Conservation (phyloP, 1,284 basidiomycete genomes). For the Cryptococcus floricola region DNA sequence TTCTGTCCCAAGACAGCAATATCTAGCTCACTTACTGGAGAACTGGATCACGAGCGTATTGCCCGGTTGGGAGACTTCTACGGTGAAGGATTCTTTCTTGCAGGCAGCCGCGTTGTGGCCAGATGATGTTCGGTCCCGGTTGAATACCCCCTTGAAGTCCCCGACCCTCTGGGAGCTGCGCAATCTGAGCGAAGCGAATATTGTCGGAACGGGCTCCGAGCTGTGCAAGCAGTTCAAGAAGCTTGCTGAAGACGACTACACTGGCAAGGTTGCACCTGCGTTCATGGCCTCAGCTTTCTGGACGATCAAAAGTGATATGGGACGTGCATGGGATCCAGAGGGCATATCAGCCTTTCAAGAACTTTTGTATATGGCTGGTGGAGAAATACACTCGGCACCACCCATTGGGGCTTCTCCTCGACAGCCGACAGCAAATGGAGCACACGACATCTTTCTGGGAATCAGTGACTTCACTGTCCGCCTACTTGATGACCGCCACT, state of each 20-base stretch:
- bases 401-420: background rate
- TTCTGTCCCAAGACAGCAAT: too few relatives aligned
- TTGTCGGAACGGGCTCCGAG: slow-evolving; percentile 6
- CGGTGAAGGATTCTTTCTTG: slow-evolving; percentile 17
- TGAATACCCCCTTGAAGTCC: background rate
- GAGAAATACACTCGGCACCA: slow-evolving; percentile 48
- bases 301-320: slow-evolving; percentile 72
- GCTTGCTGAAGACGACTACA: slow-evolving; percentile 3
- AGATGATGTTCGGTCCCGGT: slow-evolving; percentile 1
- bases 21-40: slow-evolving; percentile 4
- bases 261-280: background rate
- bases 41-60: slow-evolving; percentile 15
- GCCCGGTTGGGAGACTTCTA: slow-evolving; percentile 14
- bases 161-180: slow-evolving; percentile 8
- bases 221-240: slow-evolving; percentile 14
- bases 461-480: background rate
- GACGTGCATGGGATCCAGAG: slow-evolving; percentile 57
- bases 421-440: background rate
- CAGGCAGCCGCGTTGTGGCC: slow-evolving; percentile 33
- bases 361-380: slow-evolving; percentile 54
- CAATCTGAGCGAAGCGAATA: slow-evolving; percentile 1
- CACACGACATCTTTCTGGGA: background rate
- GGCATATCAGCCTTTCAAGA: slow-evolving; percentile 72
- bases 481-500: background rate
- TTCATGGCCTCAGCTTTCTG: slow-evolving; percentile 61